A percentile compares a stretch with the other conserved stretches of the same genome.
Conservation (phyloP, 805 yeast species). For the Clavispora carvajalis region DNA sequence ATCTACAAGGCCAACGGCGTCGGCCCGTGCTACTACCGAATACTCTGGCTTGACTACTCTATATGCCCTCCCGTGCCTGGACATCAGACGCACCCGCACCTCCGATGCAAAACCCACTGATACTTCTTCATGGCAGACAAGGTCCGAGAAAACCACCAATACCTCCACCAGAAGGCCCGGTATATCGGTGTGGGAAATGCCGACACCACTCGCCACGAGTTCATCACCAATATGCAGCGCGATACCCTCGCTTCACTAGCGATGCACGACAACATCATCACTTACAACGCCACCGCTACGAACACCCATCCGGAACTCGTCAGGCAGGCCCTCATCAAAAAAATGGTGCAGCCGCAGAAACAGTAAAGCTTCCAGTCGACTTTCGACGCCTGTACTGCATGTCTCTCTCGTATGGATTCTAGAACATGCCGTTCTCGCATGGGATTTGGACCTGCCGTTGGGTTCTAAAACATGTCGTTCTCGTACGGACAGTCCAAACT, state of each 20-base stretch:
- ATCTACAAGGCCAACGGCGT: too few relatives aligned
- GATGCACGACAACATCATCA: constrained; percentile 52
- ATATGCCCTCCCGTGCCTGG: too few relatives aligned
- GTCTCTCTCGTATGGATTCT: too few relatives aligned
- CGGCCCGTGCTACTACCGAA: too few relatives aligned
- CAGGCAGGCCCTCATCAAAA: constrained; percentile 29
- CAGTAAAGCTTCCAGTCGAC: not conserved
- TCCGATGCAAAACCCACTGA: not conserved
- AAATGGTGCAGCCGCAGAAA: constrained; percentile 25
- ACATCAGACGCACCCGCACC: not conserved
- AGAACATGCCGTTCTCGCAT: too few relatives aligned
- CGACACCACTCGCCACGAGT: constrained; percentile 63
- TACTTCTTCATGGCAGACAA: constrained; percentile 50
- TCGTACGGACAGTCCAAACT: constrained; percentile 87
- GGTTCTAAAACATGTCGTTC: constrained; percentile 47
- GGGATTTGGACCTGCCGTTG: too few relatives aligned
- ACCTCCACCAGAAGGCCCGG: constrained; percentile 51
- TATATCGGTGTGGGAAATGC: constrained; percentile 75
- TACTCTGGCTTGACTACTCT: too few relatives aligned
- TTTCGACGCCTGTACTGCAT: too few relatives aligned
- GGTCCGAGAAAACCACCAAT: constrained; percentile 53
- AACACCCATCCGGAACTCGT: constrained; percentile 34
- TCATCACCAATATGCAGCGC: constrained; percentile 59
- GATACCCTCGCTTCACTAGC: constrained; percentile 61
- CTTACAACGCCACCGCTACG: constrained; percentile 49